These are phyloP conservation scores for Aspergillus spinulosporus DNA, from an alignment of 2,329 filamentous ascomycete genomes.

Conservation along the genomic window DNA sequence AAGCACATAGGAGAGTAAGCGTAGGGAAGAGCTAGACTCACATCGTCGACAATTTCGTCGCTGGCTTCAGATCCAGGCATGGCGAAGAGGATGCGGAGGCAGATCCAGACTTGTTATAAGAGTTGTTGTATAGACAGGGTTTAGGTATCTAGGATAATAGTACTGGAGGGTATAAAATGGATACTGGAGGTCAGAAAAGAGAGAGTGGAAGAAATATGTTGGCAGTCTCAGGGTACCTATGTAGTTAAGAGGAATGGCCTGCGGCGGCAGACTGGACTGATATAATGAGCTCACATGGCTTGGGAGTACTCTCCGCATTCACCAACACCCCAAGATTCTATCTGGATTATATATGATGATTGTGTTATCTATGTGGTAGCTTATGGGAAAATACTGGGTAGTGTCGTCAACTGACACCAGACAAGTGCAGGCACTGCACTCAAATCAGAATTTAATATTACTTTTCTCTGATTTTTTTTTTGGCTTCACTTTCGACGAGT, in stretches of 20 bases:
- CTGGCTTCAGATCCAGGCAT: constrained; percentile 57
- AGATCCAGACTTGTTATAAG: neutral
- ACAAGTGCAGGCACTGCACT: neutral
- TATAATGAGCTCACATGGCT: neutral
- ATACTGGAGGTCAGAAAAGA: neutral
- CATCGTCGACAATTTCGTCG: constrained; percentile 55
- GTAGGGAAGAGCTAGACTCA: constrained; percentile 24
- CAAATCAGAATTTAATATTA: constrained; percentile 6
- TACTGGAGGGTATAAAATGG: neutral
- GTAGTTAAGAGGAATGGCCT: neutral
- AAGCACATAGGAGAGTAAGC: neutral
- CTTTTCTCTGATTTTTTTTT: constrained; percentile 19
- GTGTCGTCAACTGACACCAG: neutral
- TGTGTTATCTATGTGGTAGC: too few species aligned
- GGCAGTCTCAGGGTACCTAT: too few species aligned
- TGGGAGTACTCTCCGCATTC: too few species aligned
- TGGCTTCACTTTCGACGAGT: constrained; percentile 26
- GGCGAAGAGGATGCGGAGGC: neutral
- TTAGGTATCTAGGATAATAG: neutral
- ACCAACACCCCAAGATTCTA: too few species aligned
- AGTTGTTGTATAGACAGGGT: neutral
- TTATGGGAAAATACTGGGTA: neutral
- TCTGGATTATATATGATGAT: too few species aligned
- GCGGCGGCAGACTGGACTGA: neutral
- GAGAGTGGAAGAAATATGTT: neutral